Conservation (phyloP, 495 filamentous ascomycete species). For the Bombardia bombarda region DNA sequence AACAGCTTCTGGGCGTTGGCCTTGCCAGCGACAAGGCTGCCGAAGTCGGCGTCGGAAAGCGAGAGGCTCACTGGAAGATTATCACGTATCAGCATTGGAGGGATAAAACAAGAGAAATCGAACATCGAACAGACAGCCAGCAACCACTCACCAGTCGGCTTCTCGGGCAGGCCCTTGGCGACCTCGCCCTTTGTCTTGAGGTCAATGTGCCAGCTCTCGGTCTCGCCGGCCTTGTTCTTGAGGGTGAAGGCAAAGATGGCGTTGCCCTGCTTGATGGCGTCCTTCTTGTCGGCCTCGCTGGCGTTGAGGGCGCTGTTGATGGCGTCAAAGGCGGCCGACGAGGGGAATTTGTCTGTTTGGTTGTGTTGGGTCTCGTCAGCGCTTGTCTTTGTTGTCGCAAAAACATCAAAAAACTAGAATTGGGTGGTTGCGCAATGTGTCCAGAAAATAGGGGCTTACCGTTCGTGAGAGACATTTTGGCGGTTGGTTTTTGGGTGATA, state of each 20-base stretch:
- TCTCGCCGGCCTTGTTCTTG: slow-evolving; percentile 75
- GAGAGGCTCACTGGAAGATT: slow-evolving; percentile 61
- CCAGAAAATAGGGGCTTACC: slow-evolving; percentile 39
- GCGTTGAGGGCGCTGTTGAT: slow-evolving; percentile 72
- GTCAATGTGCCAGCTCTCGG: slow-evolving; percentile 88
- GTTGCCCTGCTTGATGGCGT: slow-evolving; percentile 78
- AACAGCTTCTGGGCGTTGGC: slow-evolving; percentile 92
- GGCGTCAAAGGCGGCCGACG: slow-evolving; percentile 82
- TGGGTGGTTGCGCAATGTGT: too few relatives aligned
- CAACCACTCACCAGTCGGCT: slow-evolving; percentile 78
- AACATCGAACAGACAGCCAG: neutral
- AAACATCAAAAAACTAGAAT: too few relatives aligned
- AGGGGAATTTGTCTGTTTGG: slow-evolving; percentile 72
- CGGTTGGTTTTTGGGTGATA: neutral
- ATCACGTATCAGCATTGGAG: neutral
- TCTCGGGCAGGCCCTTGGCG: slow-evolving; percentile 65
- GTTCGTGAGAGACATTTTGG: slow-evolving; percentile 72
- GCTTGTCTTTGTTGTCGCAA: neutral
- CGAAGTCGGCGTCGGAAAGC: slow-evolving; percentile 83
- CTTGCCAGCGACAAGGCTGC: slow-evolving; percentile 72
- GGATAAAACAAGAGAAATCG: neutral
- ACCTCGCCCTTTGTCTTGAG: slow-evolving; percentile 84
- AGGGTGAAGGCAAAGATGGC: slow-evolving; percentile 86
- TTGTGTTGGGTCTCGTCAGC: slow-evolving; percentile 4
- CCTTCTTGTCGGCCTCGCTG: slow-evolving; percentile 68